A percentile compares a stretch with the other conserved stretches of the same genome.
These are phyloP conservation scores for Alternaria brassicae DNA, from an alignment of 2,329 filamentous ascomycete species.

Conservation along the genomic window DNA sequence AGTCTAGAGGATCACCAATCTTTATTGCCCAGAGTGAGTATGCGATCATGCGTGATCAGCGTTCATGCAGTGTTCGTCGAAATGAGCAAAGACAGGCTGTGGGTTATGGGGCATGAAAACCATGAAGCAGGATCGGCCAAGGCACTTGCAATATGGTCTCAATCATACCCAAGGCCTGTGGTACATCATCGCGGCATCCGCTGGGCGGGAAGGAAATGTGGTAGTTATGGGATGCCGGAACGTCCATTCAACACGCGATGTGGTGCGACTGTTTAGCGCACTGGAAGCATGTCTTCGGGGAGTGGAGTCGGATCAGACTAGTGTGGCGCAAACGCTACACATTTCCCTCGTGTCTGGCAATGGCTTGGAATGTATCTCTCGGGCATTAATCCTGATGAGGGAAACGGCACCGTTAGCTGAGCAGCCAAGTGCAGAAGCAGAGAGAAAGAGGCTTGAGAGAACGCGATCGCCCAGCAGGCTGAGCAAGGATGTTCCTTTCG, in stretches of 20 bases:
- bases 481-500: neutral
- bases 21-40: neutral
- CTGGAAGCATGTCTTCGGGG: neutral
- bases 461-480: neutral
- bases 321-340: neutral
- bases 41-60: constrained; percentile 1
- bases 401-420: neutral
- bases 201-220: neutral
- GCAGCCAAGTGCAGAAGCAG: neutral
- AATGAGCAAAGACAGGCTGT: neutral
- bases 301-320: neutral
- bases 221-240: constrained; percentile 8
- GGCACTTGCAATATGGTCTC: neutral
- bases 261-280: constrained; percentile 6
- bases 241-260: constrained; percentile 1
- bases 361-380: neutral
- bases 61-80: neutral
- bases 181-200: constrained; percentile 3
- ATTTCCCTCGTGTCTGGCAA: neutral
- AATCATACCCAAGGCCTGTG: constrained; percentile 3
- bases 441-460: neutral
- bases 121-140: constrained; percentile 4
- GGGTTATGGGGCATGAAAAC: neutral
- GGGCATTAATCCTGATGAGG: neutral
- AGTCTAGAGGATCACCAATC: constrained; percentile 9